phyloP scores from a whole-genome alignment of 805 yeast species.

The Torulaspora delbrueckii region DNA sequence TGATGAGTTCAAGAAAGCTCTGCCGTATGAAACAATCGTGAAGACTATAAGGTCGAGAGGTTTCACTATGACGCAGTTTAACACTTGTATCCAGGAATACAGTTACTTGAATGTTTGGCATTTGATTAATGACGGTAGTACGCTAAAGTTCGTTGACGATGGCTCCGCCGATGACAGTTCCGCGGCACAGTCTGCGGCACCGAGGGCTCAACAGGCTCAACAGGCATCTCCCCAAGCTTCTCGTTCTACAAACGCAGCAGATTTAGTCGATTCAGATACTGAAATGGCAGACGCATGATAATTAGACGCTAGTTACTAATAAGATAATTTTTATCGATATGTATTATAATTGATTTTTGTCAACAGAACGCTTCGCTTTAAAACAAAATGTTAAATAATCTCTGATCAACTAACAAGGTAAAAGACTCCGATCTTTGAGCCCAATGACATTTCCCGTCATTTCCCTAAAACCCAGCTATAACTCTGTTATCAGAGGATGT shows the following conservation, averaged over 20 bases:
- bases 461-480: conserved; percentile 46
- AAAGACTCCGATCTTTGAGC: background rate
- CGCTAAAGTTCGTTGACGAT: conserved; percentile 52
- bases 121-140: conserved; percentile 62
- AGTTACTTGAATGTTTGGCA: conserved; percentile 71
- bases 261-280: conserved; percentile 3
- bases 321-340: conserved; percentile 1
- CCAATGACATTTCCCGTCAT: conserved; percentile 32
- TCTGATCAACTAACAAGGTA: too few species aligned
- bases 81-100: conserved; percentile 71
- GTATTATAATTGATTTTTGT: conserved; percentile 3
- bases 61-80: conserved; percentile 72
- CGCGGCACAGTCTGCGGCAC: too few species aligned
- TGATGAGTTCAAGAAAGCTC: conserved; percentile 31
- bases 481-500: conserved; percentile 56
- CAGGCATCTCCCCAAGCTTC: background rate
- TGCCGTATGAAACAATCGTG: conserved; percentile 47
- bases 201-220: too few species aligned
- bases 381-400: background rate
- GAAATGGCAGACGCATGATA: conserved; percentile 8
- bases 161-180: conserved; percentile 26
- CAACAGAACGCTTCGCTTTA: background rate
- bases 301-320: background rate
- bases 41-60: conserved; percentile 74
- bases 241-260: background rate